phyloP scores from a whole-genome alignment of 495 filamentous ascomycete species.

The Xylaria scruposa region DNA sequence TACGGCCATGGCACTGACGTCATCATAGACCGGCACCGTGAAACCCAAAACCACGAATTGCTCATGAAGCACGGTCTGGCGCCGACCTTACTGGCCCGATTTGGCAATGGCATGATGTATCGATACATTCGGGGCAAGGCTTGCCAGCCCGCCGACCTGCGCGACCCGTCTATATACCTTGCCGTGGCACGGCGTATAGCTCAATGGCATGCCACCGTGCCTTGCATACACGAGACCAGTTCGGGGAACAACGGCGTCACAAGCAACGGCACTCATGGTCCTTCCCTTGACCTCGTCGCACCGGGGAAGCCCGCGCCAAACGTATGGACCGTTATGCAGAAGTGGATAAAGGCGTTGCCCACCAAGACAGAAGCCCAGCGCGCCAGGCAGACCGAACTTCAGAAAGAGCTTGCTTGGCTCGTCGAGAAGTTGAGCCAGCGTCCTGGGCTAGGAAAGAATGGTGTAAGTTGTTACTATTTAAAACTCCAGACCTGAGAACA shows the following conservation, averaged over 20 bases:
- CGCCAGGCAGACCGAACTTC: slow-evolving; percentile 68
- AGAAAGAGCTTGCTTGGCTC: slow-evolving; percentile 74
- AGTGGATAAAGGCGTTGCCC: slow-evolving; percentile 91
- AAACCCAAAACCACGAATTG: slow-evolving; percentile 67
- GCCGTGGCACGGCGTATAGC: slow-evolving; percentile 83
- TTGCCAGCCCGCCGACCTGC: slow-evolving; percentile 80
- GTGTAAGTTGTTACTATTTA: slow-evolving; percentile 59
- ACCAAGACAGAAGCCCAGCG: slow-evolving; percentile 69
- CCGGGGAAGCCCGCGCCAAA: slow-evolving; percentile 74
- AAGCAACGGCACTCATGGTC: slow-evolving; percentile 41
- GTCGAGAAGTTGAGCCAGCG: slow-evolving; percentile 74
- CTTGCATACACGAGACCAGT: slow-evolving; percentile 55
- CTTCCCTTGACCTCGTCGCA: slow-evolving; percentile 60
- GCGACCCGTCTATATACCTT: slow-evolving; percentile 72
- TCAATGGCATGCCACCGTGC: slow-evolving; percentile 91
- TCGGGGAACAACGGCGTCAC: slow-evolving; percentile 27
- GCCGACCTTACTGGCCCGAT: slow-evolving; percentile 86
- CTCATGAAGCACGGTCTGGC: slow-evolving; percentile 82
- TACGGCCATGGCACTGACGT: slow-evolving; percentile 95
- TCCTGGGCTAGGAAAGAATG: slow-evolving; percentile 72
- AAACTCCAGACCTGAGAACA: background rate
- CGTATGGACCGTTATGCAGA: slow-evolving; percentile 92
- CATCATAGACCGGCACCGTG: slow-evolving; percentile 95
- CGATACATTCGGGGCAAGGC: slow-evolving; percentile 82
- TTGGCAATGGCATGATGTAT: slow-evolving; percentile 96